Evolutionary conservation across 176 grass and related monocot species (phyloP).

Genomic region (Hordeum vulgare): DNA sequence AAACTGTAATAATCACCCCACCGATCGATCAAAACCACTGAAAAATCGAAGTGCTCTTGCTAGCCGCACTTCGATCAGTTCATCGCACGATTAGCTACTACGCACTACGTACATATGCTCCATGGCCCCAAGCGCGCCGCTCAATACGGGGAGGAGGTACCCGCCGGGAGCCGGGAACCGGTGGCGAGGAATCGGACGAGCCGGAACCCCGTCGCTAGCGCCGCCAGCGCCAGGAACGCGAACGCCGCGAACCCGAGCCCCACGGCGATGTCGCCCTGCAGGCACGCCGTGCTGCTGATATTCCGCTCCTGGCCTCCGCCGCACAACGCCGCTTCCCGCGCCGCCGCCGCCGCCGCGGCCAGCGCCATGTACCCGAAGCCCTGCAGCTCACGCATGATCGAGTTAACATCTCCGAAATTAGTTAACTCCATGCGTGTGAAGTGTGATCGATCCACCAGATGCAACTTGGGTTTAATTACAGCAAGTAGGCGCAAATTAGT

Average conservation of each 20-base stretch:
- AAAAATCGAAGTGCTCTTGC: neutral
- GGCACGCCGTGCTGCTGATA: slow-evolving; percentile 23
- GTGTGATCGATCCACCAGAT: neutral
- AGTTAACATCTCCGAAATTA: neutral
- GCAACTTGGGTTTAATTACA: no score
- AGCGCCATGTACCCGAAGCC: slow-evolving; percentile 69
- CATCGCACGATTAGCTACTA: neutral
- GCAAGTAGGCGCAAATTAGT: no score
- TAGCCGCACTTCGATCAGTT: neutral
- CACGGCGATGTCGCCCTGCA: slow-evolving; percentile 47
- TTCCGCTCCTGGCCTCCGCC: neutral
- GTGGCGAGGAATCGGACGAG: slow-evolving; percentile 35
- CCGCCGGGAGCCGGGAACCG: slow-evolving; percentile 55
- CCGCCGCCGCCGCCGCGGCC: slow-evolving; percentile 35
- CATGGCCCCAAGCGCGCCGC: neutral
- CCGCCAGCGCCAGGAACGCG: slow-evolving; percentile 51
- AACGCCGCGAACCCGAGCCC: slow-evolving; percentile 64
- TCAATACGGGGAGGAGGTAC: slow-evolving; percentile 3
- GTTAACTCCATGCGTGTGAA: neutral
- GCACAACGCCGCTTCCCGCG: slow-evolving; percentile 30
- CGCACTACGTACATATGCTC: neutral
- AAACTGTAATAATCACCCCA: neutral
- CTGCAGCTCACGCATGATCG: slow-evolving; percentile 6
- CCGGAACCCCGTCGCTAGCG: slow-evolving; percentile 58
- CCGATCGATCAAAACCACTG: neutral